Evolutionary conservation across 106 monocot species (phyloP).

Genomic region (Gastrodia elata): DNA sequence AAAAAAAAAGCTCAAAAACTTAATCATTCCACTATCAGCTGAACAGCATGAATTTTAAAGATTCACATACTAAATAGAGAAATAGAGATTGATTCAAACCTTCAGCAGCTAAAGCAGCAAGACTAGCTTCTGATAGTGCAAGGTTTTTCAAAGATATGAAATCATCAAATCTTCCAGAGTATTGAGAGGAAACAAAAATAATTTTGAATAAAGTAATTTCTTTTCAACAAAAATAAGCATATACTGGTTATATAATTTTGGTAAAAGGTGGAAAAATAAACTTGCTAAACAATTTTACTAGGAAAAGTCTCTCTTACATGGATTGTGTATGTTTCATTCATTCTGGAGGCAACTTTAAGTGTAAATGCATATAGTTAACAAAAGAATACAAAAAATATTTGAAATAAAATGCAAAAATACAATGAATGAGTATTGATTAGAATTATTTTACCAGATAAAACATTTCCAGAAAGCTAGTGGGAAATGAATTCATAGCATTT

Average conservation of each 20-base stretch:
- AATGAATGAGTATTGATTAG: too few relatives aligned
- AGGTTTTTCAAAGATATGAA: slow-evolving; percentile 54
- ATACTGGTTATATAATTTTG: not conserved
- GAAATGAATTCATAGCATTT: too few relatives aligned
- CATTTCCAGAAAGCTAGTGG: too few relatives aligned
- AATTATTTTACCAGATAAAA: too few relatives aligned
- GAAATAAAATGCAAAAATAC: too few relatives aligned
- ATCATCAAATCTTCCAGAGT: slow-evolving; percentile 42
- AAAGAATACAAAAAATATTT: too few relatives aligned
- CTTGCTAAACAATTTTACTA: too few relatives aligned
- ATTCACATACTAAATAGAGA: not conserved
- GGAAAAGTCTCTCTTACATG: too few relatives aligned
- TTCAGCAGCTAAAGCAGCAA: slow-evolving; percentile 75
- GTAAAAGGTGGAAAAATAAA: not conserved
- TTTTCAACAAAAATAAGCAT: not conserved
- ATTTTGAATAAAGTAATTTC: not conserved
- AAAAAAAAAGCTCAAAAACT: too few relatives aligned
- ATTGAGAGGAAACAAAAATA: slow-evolving; percentile 26
- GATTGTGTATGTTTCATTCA: too few relatives aligned
- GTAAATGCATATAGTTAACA: too few relatives aligned
- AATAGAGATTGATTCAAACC: slow-evolving; percentile 21
- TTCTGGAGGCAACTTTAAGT: too few relatives aligned
- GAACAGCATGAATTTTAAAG: not conserved
- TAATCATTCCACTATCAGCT: not conserved
- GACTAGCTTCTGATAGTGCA: slow-evolving; percentile 82